These are phyloP conservation scores for Paecilomyces niveus DNA, from an alignment of 2,329 filamentous ascomycete genomes.

Conservation along the genomic window DNA sequence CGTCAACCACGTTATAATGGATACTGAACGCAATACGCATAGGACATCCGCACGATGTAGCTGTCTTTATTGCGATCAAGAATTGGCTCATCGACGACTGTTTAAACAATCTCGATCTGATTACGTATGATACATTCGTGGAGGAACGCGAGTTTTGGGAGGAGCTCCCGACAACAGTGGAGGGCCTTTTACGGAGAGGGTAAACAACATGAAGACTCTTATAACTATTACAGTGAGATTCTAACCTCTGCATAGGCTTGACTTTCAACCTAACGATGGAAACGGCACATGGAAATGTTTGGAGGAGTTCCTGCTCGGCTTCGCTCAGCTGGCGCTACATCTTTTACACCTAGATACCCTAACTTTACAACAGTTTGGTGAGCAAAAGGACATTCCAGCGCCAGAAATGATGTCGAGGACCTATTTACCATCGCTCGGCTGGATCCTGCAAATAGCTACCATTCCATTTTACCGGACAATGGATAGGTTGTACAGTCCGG, in stretches of 20 bases:
- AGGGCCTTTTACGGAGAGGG: conserved; percentile 33
- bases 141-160: conserved; percentile 41
- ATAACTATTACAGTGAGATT: neutral
- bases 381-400: conserved; percentile 20
- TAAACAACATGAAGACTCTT: conserved; percentile 13
- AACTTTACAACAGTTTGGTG: conserved; percentile 20
- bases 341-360: conserved; percentile 33
- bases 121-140: conserved; percentile 26
- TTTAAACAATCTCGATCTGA: conserved; percentile 21
- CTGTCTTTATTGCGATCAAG: conserved; percentile 29
- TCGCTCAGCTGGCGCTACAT: conserved; percentile 32
- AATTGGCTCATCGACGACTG: conserved; percentile 36
- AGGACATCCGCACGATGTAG: conserved; percentile 24
- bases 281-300: conserved; percentile 23
- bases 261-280: conserved; percentile 25
- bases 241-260: conserved; percentile 16
- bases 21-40: conserved; percentile 3
- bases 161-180: conserved; percentile 32
- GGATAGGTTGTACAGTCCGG: conserved; percentile 20
- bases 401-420: conserved; percentile 23
- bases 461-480: conserved; percentile 33
- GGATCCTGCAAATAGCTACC: conserved; percentile 23
- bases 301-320: conserved; percentile 36
- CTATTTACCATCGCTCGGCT: conserved; percentile 29
- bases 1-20: neutral